Percentiles rank a stretch among this genome's conserved stretches.
Conservation (phyloP, 129 eudicot genomes). For the Centaurea solstitialis region DNA sequence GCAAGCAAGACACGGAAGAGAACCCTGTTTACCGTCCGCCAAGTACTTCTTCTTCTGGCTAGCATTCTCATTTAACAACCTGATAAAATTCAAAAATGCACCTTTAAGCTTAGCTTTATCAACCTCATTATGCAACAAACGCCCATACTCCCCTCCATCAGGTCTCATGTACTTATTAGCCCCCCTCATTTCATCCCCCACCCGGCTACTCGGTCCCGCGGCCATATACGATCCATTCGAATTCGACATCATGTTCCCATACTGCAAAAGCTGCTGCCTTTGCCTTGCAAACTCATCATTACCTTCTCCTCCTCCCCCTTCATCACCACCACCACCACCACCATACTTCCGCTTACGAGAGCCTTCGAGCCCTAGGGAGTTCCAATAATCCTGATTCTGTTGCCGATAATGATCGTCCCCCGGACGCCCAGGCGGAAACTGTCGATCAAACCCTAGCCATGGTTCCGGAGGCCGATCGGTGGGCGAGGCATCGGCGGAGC, state of each 20-base stretch:
- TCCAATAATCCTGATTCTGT: slow-evolving; percentile 46
- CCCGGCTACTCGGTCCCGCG: slow-evolving; percentile 48
- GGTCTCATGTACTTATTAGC: slow-evolving; percentile 54
- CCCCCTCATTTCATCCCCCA: slow-evolving; percentile 46
- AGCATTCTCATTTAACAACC: slow-evolving; percentile 53
- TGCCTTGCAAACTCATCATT: slow-evolving; percentile 74
- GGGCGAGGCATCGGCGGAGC: slow-evolving; percentile 37
- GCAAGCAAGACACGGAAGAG: slow-evolving; percentile 70
- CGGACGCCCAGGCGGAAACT: slow-evolving; percentile 55
- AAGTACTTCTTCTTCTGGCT: slow-evolving; percentile 56
- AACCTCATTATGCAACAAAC: slow-evolving; percentile 38
- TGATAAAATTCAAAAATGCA: slow-evolving; percentile 58
- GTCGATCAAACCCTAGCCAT: slow-evolving; percentile 50
- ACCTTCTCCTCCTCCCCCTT: slow-evolving; percentile 32
- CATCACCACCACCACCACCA: too few species aligned
- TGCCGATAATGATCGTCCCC: slow-evolving; percentile 33
- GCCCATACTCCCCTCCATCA: slow-evolving; percentile 22
- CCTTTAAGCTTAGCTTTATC: slow-evolving; percentile 52
- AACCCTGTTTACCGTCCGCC: slow-evolving; percentile 77
- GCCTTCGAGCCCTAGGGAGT: slow-evolving; percentile 30
- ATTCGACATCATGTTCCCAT: slow-evolving; percentile 49
- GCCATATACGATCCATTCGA: slow-evolving; percentile 20
- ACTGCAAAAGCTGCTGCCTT: slow-evolving; percentile 80
- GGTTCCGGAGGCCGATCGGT: slow-evolving; percentile 34
- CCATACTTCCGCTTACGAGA: slow-evolving; percentile 69